Base-by-base conservation (phyloP, 768 basidiomycete genomes). In the Hydnum rufescens region DNA sequence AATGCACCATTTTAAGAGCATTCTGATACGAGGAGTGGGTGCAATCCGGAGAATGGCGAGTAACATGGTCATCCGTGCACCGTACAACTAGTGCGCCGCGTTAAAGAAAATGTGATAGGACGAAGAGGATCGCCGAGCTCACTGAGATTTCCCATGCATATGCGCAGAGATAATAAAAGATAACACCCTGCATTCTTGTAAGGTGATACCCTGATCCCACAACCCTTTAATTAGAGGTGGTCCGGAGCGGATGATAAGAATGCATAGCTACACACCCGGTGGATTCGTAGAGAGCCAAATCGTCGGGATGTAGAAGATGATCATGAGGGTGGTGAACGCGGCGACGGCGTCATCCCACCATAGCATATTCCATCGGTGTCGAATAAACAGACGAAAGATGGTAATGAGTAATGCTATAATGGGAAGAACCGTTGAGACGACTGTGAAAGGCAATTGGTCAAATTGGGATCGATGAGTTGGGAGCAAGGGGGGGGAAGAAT, bases 401-500 rank as follows among this genome's bases (percentile, higher is more conserved):
- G 34, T 39, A 8, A 39, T 19, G 8, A 39, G 8, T 19, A 39
- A 8, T 19, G 34, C 34, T 8, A 39, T 39, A 19, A 39, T 39
- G 19, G 8, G 19, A 8, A 19, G 34, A 19, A 19, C 8, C 8
- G 34, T 39, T 8, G 19, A 8, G 34, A 39, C 19, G 34, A 19
- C 34, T 39, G 34, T n/a, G n/a, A n/a, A n/a, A n/a, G n/a, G n/a
- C n/a, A n/a, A n/a, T n/a, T n/a, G 36, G 8, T 39, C 8, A 39
- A 8, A 39, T 8, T 8, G 36, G 8, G 36, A 19, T 22, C 53
- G 53, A 31, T 55, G 25, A 49, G 32, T 4, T 52, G 34, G 25
- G 52, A 49, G 22, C 51, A 53, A 6, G 54, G 53, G 43, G 31
- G 49, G 6, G 18, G 54, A 47, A 39, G 54, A 52, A 53, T 29